A percentile compares a stretch with the other conserved stretches of the same genome.
Conservation (phyloP, 2,329 filamentous ascomycete species). For the Trichoderma afroharzianum region DNA sequence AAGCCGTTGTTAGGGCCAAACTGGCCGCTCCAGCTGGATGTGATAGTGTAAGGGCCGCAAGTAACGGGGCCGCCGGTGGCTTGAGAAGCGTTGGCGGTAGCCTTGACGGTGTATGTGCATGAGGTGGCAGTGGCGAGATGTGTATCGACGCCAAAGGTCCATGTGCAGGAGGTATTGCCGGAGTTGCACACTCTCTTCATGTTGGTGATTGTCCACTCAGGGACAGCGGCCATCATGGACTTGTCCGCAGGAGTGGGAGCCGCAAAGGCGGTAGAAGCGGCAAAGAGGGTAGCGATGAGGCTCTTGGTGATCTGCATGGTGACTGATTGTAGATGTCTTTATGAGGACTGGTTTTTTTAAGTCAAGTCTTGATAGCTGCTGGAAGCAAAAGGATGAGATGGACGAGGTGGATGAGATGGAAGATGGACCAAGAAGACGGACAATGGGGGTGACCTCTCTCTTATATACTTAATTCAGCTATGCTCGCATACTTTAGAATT, state of each 20-base stretch:
- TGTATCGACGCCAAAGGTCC: slow-evolving; percentile 43
- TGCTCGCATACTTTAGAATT: neutral
- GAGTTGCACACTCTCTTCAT: slow-evolving; percentile 40
- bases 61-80: slow-evolving; percentile 38
- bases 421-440: neutral
- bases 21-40: slow-evolving; percentile 53
- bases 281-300: slow-evolving; percentile 34
- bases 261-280: slow-evolving; percentile 35
- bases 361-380: neutral
- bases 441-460: neutral
- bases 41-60: slow-evolving; percentile 50
- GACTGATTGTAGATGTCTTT: slow-evolving; percentile 18
- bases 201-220: slow-evolving; percentile 42
- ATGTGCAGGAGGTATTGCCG: slow-evolving; percentile 40
- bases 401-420: neutral
- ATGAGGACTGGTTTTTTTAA: neutral
- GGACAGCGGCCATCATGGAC: slow-evolving; percentile 39
- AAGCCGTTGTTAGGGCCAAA: slow-evolving; percentile 52
- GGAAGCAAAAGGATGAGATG: neutral
- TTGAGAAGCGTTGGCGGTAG: slow-evolving; percentile 31
- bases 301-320: slow-evolving; percentile 44
- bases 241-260: slow-evolving; percentile 32
- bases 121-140: slow-evolving; percentile 29
- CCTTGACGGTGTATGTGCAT: slow-evolving; percentile 40
- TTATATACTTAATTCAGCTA: neutral